Evolutionary conservation across 495 filamentous ascomycete genomes (phyloP).

Genomic region (Haplographium delicatum): DNA sequence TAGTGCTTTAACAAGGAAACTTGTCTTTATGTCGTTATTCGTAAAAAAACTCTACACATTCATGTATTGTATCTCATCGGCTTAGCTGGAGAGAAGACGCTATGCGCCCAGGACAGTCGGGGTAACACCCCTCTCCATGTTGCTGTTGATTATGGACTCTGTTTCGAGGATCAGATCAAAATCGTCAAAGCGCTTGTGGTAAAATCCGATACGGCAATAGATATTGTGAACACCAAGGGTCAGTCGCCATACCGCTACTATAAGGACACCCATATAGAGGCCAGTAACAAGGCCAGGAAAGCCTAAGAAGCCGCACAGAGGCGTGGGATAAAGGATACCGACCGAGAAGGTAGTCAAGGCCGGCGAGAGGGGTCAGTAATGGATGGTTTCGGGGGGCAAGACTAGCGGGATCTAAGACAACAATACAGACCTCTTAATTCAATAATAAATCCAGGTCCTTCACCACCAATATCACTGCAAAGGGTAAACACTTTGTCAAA

Average conservation of each 20-base stretch:
- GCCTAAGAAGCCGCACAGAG: background rate
- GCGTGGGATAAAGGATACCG: background rate
- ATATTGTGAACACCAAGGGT: constrained; percentile 11
- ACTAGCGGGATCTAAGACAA: background rate
- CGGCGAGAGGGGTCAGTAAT: background rate
- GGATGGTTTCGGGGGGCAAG: background rate
- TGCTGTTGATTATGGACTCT: constrained; percentile 27
- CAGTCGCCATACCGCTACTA: constrained; percentile 27
- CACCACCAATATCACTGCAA: background rate
- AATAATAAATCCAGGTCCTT: background rate
- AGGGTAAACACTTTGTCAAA: background rate
- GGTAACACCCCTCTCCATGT: constrained; percentile 28
- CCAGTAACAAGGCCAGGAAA: background rate
- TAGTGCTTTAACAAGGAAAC: constrained; percentile 20
- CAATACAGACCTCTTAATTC: background rate
- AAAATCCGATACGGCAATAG: constrained; percentile 17
- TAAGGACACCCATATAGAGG: constrained; percentile 13
- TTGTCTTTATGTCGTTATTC: constrained; percentile 26
- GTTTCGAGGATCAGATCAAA: constrained; percentile 18
- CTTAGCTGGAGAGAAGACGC: constrained; percentile 16
- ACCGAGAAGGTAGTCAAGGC: background rate
- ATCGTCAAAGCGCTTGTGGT: constrained; percentile 23
- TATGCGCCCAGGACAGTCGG: constrained; percentile 22
- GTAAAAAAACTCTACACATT: constrained; percentile 6
- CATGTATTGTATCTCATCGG: constrained; percentile 23